Percentiles rank a stretch among this genome's conserved stretches.
phyloP scores from a whole-genome alignment of 2,329 filamentous ascomycete genomes.

The Aspergillaceae sp. region DNA sequence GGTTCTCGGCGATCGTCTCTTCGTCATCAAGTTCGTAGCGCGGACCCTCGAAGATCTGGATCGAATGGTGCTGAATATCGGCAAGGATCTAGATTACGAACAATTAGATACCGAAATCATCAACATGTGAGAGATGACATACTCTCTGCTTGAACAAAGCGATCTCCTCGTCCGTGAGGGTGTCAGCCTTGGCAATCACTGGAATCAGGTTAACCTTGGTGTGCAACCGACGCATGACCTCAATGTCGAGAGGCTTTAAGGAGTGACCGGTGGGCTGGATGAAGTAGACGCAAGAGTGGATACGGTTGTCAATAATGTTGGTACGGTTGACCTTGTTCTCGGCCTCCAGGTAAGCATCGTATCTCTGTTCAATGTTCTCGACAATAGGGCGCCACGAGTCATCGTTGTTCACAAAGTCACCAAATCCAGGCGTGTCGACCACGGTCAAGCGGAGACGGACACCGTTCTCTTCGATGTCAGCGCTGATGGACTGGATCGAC shows the following conservation, averaged over 20 bases:
- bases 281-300: constrained; percentile 98
- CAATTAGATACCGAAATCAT: constrained; percentile 14
- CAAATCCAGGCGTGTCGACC: constrained; percentile 95
- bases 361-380: constrained; percentile 99
- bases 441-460: constrained; percentile 93
- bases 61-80: constrained; percentile 93
- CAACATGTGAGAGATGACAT: constrained; percentile 32
- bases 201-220: constrained; percentile 99
- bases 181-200: constrained; percentile 97
- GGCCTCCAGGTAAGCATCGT: constrained; percentile 94
- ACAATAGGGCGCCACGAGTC: constrained; percentile 98
- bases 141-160: constrained; percentile 90
- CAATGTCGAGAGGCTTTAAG: constrained; percentile 94
- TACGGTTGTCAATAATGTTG: constrained; percentile 99
- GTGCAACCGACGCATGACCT: constrained; percentile 98
- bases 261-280: constrained; percentile 98
- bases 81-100: constrained; percentile 64
- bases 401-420: constrained; percentile 99
- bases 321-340: constrained; percentile 99
- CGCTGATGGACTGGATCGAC: constrained; percentile 87
- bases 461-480: constrained; percentile 96
- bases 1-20: constrained; percentile 99
- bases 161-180: constrained; percentile 94
- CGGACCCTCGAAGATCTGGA: constrained; percentile 98
- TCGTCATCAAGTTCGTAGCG: constrained; percentile 98